These are phyloP conservation scores for Cadophora sp. DNA, from an alignment of 2,329 filamentous ascomycete genomes.

Conservation along the genomic window DNA sequence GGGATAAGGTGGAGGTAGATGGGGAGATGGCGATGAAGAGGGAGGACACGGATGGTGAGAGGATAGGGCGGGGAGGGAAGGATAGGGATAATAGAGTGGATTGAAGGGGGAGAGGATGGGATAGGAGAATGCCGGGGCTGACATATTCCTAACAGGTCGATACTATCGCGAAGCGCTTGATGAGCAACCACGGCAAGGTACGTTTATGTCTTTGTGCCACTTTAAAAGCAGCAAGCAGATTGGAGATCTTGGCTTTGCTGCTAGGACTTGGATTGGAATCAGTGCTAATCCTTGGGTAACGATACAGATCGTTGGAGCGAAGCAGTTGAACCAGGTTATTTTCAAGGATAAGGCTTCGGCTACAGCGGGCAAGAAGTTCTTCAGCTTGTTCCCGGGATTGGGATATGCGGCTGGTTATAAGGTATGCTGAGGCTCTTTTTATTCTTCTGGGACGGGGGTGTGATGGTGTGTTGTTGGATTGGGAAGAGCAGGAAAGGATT, in stretches of 20 bases:
- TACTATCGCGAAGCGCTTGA: conserved; percentile 97
- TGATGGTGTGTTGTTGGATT: background rate
- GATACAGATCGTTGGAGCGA: conserved; percentile 59
- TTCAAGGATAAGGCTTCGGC: conserved; percentile 89
- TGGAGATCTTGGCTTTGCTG: background rate
- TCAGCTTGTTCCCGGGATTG: conserved; percentile 94
- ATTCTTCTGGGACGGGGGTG: background rate
- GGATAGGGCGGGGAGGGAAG: no score
- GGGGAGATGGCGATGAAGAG: background rate
- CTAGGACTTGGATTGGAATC: conserved; percentile 1
- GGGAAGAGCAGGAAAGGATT: background rate
- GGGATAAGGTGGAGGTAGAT: background rate
- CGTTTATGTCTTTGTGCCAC: background rate
- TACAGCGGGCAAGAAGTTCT: conserved; percentile 76
- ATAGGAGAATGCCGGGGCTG: background rate
- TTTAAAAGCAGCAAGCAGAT: background rate
- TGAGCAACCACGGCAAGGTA: conserved; percentile 92
- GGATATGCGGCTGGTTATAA: conserved; percentile 99
- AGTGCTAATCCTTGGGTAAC: conserved; percentile 36
- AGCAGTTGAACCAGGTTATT: conserved; percentile 86
- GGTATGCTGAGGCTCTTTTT: conserved; percentile 50
- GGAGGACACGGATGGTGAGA: no score
- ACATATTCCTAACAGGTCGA: conserved; percentile 70
- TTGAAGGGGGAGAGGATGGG: no score
- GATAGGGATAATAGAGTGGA: no score